Evolutionary conservation across 2,329 filamentous ascomycete genomes (phyloP), one percentile per base, ranked within the genome.

Genomic region (Chaetomiaceae sp.): DNA sequence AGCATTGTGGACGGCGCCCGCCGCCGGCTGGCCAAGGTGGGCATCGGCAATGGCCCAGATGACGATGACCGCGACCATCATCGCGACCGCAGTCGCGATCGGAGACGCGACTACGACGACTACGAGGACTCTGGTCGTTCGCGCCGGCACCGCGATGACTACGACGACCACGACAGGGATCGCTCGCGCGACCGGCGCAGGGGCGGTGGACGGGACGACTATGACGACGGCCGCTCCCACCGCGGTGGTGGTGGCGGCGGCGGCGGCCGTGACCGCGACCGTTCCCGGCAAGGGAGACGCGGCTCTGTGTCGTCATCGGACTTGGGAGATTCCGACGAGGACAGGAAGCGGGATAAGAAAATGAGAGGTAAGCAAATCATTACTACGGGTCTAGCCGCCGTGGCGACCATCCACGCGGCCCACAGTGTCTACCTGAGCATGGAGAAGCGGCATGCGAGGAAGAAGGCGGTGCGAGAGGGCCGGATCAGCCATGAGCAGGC

Each of bases 1-100:
- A 83, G 79, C 60, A 73, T 83, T n/a, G 78, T 81, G 8, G 79
- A 83, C 59, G 70, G 70, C 43, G 77, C 79, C 17, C 76, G 80
- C 46, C 78, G 78, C 50, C 72, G 78, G 44, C 67, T 84, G 30
- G 78, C 79, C 54, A 81, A 77, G 60, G 67, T 84, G 12, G 80
- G 80, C 38, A 65, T 84, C 27, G 78, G 78, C 42, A 75, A 66
- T 44, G 73, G 65, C 9, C 67, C 71, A 4, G 69, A 66, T 1
- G 64, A 65, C 36, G 58, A 60, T 27, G 60, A 62, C 22, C 49
- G 50, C 8, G 54, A 58, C n/a, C n/a, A n/a, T 20, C 57, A 15
- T 56, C 51, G 40, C 53, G 67, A 71, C 65, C 51, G 71, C 29
- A 55, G 56, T 30, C 58, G 56, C 41, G 55, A 58, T 29, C 43